These are phyloP conservation scores for Malus hybrid DNA, from an alignment of 331 rosid species.

Conservation along the genomic window DNA sequence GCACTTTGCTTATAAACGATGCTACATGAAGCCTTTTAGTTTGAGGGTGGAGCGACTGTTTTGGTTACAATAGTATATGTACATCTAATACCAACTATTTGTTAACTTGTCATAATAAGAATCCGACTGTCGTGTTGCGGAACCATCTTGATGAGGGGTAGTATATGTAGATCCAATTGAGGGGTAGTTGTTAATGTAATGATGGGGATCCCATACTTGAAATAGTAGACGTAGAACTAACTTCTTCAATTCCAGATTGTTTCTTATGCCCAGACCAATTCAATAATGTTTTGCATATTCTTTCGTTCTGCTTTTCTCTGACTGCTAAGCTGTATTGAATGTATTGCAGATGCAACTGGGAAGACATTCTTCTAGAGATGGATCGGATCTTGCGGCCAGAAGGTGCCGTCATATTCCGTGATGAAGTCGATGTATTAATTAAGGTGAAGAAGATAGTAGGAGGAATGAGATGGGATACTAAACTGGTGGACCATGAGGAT, in stretches of 20 bases:
- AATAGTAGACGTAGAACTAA: not conserved
- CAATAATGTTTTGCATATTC: not conserved
- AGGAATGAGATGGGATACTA: conserved; percentile 92
- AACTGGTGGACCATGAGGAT: conserved; percentile 95
- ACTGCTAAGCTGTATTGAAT: conserved; percentile 10
- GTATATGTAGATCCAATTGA: not conserved
- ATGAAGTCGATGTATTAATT: conserved; percentile 60
- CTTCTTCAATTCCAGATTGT: not conserved
- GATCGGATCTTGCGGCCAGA: conserved; percentile 88
- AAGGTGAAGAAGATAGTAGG: conserved; percentile 69
- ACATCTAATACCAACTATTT: not conserved
- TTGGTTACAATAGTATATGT: not conserved
- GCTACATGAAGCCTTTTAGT: not conserved
- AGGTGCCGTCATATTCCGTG: conserved; percentile 89
- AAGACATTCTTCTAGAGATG: conserved; percentile 94
- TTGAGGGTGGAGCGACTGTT: not conserved
- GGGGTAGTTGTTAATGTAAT: not conserved
- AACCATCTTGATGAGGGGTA: not conserved
- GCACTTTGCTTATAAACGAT: not conserved
- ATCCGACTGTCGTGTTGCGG: not conserved
- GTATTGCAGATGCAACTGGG: conserved; percentile 62
- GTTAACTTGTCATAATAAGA: not conserved
- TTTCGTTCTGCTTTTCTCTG: conserved; percentile 8
- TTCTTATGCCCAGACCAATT: not conserved
- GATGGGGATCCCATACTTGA: not conserved